A percentile compares a stretch with the other conserved stretches of the same genome.
Conservation (phyloP, 1,284 basidiomycete species). For the Fomitopsis pinicola region DNA sequence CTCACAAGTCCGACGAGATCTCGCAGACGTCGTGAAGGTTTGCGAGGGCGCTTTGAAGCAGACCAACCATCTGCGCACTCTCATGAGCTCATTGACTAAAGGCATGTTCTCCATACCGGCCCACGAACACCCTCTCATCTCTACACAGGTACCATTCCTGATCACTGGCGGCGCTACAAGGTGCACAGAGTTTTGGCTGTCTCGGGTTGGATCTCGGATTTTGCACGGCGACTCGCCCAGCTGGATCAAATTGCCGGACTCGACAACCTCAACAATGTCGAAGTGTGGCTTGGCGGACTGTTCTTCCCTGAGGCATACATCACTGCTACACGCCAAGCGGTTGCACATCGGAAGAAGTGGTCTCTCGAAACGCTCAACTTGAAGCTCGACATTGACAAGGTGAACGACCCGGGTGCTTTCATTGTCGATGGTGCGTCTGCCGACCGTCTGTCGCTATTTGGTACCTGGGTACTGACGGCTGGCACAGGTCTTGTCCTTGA, state of each 20-base stretch:
- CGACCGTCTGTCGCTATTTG: not conserved
- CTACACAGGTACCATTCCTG: constrained; percentile 72
- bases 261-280: constrained; percentile 66
- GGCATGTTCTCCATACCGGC: constrained; percentile 40
- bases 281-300: constrained; percentile 87
- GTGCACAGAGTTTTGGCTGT: constrained; percentile 78
- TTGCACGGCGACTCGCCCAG: constrained; percentile 75
- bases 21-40: constrained; percentile 77
- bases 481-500: constrained; percentile 75
- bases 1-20: constrained; percentile 73
- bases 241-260: constrained; percentile 72
- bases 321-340: constrained; percentile 89
- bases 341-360: constrained; percentile 87
- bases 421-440: constrained; percentile 73
- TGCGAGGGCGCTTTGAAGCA: constrained; percentile 88
- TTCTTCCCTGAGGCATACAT: constrained; percentile 97
- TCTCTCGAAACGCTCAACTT: constrained; percentile 88
- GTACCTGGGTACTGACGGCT: not conserved
- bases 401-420: constrained; percentile 73
- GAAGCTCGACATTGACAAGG: constrained; percentile 74
- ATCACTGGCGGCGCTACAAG: constrained; percentile 88
- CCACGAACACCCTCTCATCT: constrained; percentile 6
- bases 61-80: constrained; percentile 86
- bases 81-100: constrained; percentile 87
- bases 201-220: constrained; percentile 82